These are phyloP conservation scores for Suhomyces sp. DNA, from an alignment of 805 yeast genomes.

Conservation along the genomic window DNA sequence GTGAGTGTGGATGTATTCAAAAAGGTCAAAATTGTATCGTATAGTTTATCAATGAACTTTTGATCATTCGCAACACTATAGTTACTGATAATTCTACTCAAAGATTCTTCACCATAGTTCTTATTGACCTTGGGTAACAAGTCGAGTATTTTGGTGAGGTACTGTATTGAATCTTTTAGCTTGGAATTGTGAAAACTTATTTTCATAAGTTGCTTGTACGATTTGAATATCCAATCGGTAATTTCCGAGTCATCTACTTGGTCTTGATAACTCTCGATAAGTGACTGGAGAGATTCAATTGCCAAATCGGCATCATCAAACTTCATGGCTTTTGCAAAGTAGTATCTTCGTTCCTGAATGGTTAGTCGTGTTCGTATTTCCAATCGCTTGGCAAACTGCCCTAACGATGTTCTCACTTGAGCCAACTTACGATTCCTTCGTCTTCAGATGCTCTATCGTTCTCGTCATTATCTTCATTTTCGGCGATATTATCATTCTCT, in stretches of 20 bases:
- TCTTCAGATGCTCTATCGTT: slow-evolving; percentile 5
- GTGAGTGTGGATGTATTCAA: slow-evolving; percentile 12
- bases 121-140: slow-evolving; percentile 27
- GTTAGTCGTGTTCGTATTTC: slow-evolving; percentile 13
- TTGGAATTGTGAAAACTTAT: slow-evolving; percentile 23
- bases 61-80: slow-evolving; percentile 28
- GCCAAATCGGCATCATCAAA: slow-evolving; percentile 31
- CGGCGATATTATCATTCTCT: slow-evolving; percentile 8
- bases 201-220: slow-evolving; percentile 42
- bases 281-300: slow-evolving; percentile 18
- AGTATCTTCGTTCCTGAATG: slow-evolving; percentile 28
- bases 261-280: slow-evolving; percentile 9
- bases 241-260: slow-evolving; percentile 12
- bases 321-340: slow-evolving; percentile 37
- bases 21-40: slow-evolving; percentile 29
- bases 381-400: not conserved
- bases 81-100: slow-evolving; percentile 32
- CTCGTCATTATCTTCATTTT: slow-evolving; percentile 1
- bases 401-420: not conserved
- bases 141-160: slow-evolving; percentile 20
- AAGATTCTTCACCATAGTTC: slow-evolving; percentile 39
- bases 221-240: slow-evolving; percentile 36
- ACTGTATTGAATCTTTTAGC: slow-evolving; percentile 20
- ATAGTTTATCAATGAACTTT: slow-evolving; percentile 28
- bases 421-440: slow-evolving; percentile 3